Evolutionary conservation across 345 rosid genomes (phyloP).

Genomic region (Brassica incana): DNA sequence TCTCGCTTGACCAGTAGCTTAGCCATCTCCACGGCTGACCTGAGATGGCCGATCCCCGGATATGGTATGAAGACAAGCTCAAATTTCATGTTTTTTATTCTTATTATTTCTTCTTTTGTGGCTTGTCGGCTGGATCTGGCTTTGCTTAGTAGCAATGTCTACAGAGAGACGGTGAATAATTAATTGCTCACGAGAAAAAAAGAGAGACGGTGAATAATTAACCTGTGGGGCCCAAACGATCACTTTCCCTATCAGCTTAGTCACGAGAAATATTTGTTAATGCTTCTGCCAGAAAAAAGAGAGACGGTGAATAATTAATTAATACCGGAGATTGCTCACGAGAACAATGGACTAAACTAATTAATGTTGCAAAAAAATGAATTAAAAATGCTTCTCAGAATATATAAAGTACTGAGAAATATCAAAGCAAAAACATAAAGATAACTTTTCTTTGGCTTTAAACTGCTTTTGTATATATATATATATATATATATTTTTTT

Average conservation of each 20-base stretch:
- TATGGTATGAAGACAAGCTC: neutral
- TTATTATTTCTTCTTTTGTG: neutral
- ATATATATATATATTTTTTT: too few species aligned
- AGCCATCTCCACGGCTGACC: neutral
- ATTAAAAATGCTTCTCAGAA: neutral
- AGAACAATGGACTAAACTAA: neutral
- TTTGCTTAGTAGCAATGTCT: neutral
- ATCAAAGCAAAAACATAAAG: neutral
- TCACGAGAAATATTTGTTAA: neutral
- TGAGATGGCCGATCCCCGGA: neutral
- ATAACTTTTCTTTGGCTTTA: neutral
- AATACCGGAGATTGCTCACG: neutral
- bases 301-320: neutral
- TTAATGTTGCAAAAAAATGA: neutral
- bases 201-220: too few species aligned
- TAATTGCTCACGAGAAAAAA: neutral
- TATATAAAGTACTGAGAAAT: neutral
- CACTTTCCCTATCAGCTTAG: neutral
- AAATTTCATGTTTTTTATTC: neutral
- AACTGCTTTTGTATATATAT: neutral
- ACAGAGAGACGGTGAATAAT: neutral
- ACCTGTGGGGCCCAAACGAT: neutral
- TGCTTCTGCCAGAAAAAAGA: neutral
- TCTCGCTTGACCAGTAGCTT: neutral
- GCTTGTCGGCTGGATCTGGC: neutral